Conservation (phyloP, 257 asterid species). For the Solanum piurae region DNA sequence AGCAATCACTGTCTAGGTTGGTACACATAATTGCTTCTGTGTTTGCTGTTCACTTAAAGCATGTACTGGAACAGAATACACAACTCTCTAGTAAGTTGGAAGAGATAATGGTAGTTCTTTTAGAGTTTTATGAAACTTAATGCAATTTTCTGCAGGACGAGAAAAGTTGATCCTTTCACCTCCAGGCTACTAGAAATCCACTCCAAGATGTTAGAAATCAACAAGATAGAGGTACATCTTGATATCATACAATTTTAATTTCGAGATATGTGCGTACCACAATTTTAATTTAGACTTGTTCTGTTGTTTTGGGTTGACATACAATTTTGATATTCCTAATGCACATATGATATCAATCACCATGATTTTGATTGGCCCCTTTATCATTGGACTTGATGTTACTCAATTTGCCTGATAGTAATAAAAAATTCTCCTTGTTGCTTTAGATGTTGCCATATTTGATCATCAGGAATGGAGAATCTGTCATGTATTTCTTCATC, state of each 20-base stretch:
- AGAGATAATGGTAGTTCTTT: neutral
- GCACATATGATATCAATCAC: neutral
- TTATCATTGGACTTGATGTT: neutral
- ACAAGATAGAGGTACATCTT: slow-evolving; percentile 25
- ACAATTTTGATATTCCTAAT: neutral
- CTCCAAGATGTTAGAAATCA: slow-evolving; percentile 33
- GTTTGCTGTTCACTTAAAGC: neutral
- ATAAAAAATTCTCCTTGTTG: neutral
- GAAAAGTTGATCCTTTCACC: slow-evolving; percentile 33
- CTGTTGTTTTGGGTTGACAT: neutral
- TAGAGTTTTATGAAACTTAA: neutral
- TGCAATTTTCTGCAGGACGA: slow-evolving; percentile 20
- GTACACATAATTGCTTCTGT: neutral
- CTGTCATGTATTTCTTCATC: neutral
- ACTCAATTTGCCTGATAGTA: neutral
- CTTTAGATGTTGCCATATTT: neutral
- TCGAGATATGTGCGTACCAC: neutral
- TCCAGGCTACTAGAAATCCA: slow-evolving; percentile 33
- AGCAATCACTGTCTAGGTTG: slow-evolving; percentile 87
- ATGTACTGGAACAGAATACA: neutral
- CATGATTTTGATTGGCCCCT: neutral
- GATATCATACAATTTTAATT: neutral
- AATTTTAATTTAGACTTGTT: neutral
- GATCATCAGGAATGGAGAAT: neutral
- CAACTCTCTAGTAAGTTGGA: neutral